A percentile compares a stretch with the other conserved stretches of the same genome.
Conservation (phyloP, 2,329 filamentous ascomycete species). For the Fusarium sp. region DNA sequence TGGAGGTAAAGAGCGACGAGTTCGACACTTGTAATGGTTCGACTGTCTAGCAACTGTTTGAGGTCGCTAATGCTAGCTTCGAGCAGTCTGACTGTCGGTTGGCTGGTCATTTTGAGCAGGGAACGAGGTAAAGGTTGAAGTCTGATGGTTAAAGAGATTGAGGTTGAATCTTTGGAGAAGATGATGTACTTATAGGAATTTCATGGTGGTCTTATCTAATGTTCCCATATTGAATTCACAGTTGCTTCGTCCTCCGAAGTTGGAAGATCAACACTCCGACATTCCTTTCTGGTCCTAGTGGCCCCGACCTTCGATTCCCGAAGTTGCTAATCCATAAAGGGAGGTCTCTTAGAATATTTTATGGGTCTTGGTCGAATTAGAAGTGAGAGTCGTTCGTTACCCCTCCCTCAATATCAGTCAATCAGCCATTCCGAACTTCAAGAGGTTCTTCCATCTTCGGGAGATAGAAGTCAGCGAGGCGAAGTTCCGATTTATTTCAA, state of each 20-base stretch:
- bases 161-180: fast-evolving
- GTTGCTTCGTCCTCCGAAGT: not conserved
- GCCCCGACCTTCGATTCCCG: not conserved
- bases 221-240: not conserved
- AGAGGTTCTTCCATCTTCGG: not conserved
- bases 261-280: not conserved
- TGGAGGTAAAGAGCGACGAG: constrained; percentile 45
- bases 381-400: not conserved
- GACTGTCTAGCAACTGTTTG: constrained; percentile 22
- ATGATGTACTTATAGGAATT: not conserved
- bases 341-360: not conserved
- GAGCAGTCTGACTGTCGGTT: not conserved
- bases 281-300: not conserved
- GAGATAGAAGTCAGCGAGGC: not conserved
- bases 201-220: not conserved
- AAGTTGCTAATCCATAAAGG: not conserved
- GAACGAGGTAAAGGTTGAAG: fast-evolving
- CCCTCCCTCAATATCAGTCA: not conserved
- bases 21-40: constrained; percentile 44
- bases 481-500: not conserved
- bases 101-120: not conserved
- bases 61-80: not conserved
- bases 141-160: fast-evolving
- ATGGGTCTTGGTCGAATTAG: not conserved
- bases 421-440: not conserved